These are phyloP conservation scores for Beauveria australis DNA, from an alignment of 2,329 filamentous ascomycete species.

Conservation along the genomic window DNA sequence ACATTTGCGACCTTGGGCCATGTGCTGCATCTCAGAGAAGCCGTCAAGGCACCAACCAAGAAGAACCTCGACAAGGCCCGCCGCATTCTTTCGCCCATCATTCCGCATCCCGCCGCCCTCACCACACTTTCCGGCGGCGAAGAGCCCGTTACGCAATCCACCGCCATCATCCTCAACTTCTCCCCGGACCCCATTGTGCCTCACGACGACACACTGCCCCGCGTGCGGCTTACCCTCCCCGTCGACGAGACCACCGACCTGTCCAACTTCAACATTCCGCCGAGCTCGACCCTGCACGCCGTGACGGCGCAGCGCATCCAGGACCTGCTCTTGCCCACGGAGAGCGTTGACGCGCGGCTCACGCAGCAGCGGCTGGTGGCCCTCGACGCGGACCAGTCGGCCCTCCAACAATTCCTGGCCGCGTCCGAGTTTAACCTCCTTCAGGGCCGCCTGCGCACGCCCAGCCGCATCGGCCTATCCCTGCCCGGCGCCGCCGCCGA, in stretches of 20 bases:
- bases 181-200: constrained; percentile 23
- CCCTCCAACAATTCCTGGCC: constrained; percentile 35
- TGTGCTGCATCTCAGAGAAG: constrained; percentile 31
- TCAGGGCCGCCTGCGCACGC: constrained; percentile 33
- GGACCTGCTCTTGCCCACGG: constrained; percentile 38
- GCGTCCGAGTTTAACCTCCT: constrained; percentile 37
- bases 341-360: constrained; percentile 41
- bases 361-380: constrained; percentile 27
- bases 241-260: constrained; percentile 22
- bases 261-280: constrained; percentile 20
- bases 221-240: constrained; percentile 24
- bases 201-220: constrained; percentile 13
- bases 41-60: background rate
- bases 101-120: constrained; percentile 40
- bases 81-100: constrained; percentile 35
- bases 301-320: constrained; percentile 22
- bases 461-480: constrained; percentile 22
- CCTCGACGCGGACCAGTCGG: constrained; percentile 28
- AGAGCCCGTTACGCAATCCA: constrained; percentile 18
- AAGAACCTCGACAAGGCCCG: background rate
- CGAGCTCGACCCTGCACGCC: constrained; percentile 24
- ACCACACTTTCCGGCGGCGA: constrained; percentile 26
- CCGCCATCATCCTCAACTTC: constrained; percentile 39
- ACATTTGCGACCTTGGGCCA: constrained; percentile 39
- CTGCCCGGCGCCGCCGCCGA: constrained; percentile 19